Percentiles rank a stretch among this genome's conserved stretches.
Evolutionary conservation across 2,329 filamentous ascomycete species (phyloP).

Genomic region (Cladosporium phlei): DNA sequence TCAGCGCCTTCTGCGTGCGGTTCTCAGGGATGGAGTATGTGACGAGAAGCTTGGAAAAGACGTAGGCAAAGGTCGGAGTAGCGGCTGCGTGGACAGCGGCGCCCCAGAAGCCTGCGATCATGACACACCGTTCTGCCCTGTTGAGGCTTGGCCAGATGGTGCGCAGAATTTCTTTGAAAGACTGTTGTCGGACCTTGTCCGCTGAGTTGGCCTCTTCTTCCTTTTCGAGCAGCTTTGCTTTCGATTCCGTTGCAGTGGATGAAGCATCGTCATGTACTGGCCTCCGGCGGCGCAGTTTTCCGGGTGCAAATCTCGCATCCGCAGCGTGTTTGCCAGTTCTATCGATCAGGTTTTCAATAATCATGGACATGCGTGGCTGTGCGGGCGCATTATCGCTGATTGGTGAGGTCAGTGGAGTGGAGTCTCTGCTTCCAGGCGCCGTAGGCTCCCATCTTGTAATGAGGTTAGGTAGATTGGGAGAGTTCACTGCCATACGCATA

Average conservation of each 20-base stretch:
- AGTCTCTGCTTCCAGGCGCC: background rate
- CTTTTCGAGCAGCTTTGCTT: background rate
- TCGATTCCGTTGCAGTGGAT: background rate
- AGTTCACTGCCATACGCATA: slow-evolving; percentile 10
- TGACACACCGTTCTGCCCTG: slow-evolving; percentile 45
- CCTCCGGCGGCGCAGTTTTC: slow-evolving; percentile 9
- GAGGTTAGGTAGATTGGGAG: background rate
- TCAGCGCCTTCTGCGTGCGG: slow-evolving; percentile 49
- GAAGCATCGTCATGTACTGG: background rate
- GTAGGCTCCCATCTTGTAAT: slow-evolving; percentile 9
- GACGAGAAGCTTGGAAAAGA: slow-evolving; percentile 66
- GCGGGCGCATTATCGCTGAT: background rate
- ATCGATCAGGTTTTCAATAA: slow-evolving; percentile 21
- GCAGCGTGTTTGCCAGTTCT: slow-evolving; percentile 19
- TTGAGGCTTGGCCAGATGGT: slow-evolving; percentile 67
- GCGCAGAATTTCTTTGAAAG: slow-evolving; percentile 53
- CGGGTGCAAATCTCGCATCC: slow-evolving; percentile 11
- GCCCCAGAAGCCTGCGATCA: slow-evolving; percentile 58
- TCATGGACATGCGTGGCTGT: slow-evolving; percentile 7
- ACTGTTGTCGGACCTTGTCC: slow-evolving; percentile 14
- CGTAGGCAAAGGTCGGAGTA: slow-evolving; percentile 70
- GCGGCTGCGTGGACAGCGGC: slow-evolving; percentile 61
- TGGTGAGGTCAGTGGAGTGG: slow-evolving; percentile 4
- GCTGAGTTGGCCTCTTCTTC: background rate
- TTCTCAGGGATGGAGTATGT: slow-evolving; percentile 59